These are phyloP conservation scores for Hanseniaspora lindneri DNA, from an alignment of 805 yeast species.

Conservation along the genomic window DNA sequence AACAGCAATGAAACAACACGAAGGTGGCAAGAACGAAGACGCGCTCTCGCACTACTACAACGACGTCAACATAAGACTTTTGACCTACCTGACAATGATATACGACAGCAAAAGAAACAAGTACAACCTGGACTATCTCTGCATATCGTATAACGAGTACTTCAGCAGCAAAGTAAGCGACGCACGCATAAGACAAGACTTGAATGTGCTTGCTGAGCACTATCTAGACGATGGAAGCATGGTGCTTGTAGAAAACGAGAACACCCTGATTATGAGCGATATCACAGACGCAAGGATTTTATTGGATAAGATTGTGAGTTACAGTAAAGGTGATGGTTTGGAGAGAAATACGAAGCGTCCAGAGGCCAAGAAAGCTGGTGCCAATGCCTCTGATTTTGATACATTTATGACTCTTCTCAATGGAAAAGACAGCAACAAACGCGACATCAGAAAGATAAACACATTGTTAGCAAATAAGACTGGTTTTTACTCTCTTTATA, in stretches of 20 bases:
- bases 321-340: conserved; percentile 10
- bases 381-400: conserved; percentile 18
- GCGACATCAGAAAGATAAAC: conserved; percentile 17
- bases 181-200: neutral
- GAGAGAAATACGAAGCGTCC: too few species aligned
- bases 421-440: neutral
- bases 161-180: neutral
- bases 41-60: neutral
- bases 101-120: neutral
- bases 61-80: conserved; percentile 4
- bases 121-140: conserved; percentile 7
- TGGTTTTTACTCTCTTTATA: conserved; percentile 22
- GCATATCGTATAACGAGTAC: conserved; percentile 3
- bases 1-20: too few species aligned
- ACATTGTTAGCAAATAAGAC: conserved; percentile 20
- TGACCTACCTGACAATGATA: neutral
- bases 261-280: neutral
- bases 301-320: conserved; percentile 1
- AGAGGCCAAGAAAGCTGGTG: too few species aligned
- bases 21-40: neutral
- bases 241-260: neutral
- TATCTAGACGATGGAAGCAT: conserved; percentile 1
- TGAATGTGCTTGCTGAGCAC: neutral
- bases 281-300: conserved; percentile 4
- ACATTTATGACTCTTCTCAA: neutral